Base-by-base conservation (phyloP, 2,329 filamentous ascomycete species). In the Colletotrichum agaves region DNA sequence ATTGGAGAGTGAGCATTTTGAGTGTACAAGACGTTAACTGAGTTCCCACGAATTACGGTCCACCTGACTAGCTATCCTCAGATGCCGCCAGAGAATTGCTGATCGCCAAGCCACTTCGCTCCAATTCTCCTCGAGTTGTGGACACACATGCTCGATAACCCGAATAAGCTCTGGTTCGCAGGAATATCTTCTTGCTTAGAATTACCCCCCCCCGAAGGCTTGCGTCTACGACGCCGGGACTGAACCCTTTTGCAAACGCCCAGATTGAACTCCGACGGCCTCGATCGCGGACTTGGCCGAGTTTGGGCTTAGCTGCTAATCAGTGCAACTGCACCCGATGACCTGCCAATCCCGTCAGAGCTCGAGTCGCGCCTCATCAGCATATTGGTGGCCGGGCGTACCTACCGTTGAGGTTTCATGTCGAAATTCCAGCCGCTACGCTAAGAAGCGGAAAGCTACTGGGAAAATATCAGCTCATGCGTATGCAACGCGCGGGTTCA, bases 1-100 rank as follows among this genome's bases (percentile, higher is more conserved):
- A 87, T 89, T 74, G 87, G 88, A 53, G 87, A 90, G 79, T 88
- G 67, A 69, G n/a, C 19, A 21, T 44, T 44, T 17, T n/a, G 17
- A 15, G 31, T 50, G 5, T 7, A 33, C 23, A n/a, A 10, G 17
- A n/a, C 23, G 23, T 27, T 50, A 10, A 27, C 11, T 11, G 47
- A 50, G 1, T 3, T 3, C 15, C 31, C 15, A 17, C 27, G 13
- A 19, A 44, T 53, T n/a, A 53, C n/a, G 31, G 5, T 53, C 17
- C 8, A 3, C 12, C 31, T 53, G n/a, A 27, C 19, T n/a, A 52
- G 17, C 15, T 31, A n/a, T n/a, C 17, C 50, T 21, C 21, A 39
- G 15, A 5, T 31, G 35, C 13, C 35, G n/a, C 21, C 19, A 11
- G 43, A 23, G 23, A 19, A n/a, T 21, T 13, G 46, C 47, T 33